phyloP scores from a whole-genome alignment of 495 filamentous ascomycete genomes.

The Lophiotrema nucula region DNA sequence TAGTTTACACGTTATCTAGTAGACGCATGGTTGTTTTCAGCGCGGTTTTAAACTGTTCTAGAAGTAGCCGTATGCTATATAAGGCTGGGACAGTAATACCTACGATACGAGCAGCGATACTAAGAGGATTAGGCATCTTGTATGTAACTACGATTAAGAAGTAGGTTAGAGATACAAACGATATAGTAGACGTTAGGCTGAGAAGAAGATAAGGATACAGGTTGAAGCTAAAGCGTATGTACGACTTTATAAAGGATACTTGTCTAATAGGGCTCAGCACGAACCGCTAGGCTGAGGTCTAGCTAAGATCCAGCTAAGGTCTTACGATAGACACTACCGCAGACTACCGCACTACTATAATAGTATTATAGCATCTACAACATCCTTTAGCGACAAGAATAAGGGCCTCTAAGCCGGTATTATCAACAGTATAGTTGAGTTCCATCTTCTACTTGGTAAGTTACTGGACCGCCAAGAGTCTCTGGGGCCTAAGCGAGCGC shows the following conservation, averaged over 20 bases:
- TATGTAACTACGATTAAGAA: background rate
- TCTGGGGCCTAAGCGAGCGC: conserved; percentile 6
- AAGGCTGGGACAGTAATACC: conserved; percentile 44
- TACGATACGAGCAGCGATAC: conserved; percentile 41
- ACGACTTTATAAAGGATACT: background rate
- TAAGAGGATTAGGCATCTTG: conserved; percentile 44
- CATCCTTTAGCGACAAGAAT: conserved; percentile 4
- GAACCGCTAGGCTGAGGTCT: background rate
- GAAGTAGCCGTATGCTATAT: conserved; percentile 41
- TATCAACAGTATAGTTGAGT: conserved; percentile 37
- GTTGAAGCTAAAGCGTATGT: conserved; percentile 1
- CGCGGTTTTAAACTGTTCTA: conserved; percentile 43
- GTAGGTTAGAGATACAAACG: background rate
- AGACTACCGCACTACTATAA: background rate
- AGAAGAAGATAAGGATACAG: conserved; percentile 9
- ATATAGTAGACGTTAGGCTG: background rate
- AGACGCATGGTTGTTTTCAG: conserved; percentile 41
- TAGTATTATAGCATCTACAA: conserved; percentile 1
- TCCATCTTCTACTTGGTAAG: conserved; percentile 40
- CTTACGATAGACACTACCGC: background rate
- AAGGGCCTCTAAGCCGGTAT: conserved; percentile 16
- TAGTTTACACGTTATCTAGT: conserved; percentile 37
- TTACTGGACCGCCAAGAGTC: conserved; percentile 2
- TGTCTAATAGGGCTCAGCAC: background rate
- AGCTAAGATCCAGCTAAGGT: conserved; percentile 1